phyloP scores from a whole-genome alignment of 495 filamentous ascomycete species.

The Polyplosphaeria fusca region DNA sequence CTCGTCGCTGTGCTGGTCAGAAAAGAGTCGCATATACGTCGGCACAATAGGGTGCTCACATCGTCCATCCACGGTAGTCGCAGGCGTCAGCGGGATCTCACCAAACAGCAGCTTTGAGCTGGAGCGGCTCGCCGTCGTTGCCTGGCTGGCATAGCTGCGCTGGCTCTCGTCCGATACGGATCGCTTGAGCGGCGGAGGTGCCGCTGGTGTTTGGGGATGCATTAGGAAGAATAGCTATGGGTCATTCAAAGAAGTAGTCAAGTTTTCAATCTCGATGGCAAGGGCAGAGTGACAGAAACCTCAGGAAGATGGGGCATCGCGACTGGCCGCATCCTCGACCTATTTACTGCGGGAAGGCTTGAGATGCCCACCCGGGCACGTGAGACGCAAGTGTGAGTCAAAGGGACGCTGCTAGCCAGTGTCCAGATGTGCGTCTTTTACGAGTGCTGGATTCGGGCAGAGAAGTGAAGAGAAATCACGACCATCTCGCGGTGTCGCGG shows the following conservation, averaged over 20 bases:
- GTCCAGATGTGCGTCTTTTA: constrained; percentile 26
- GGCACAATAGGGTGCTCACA: constrained; percentile 22
- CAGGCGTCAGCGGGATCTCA: constrained; percentile 40
- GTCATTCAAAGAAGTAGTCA: constrained; percentile 17
- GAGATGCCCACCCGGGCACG: constrained; percentile 25
- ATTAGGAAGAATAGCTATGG: constrained; percentile 6
- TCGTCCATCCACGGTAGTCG: constrained; percentile 30
- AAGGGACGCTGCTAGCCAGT: constrained; percentile 14
- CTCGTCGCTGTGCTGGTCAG: constrained; percentile 24
- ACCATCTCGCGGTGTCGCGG: constrained; percentile 30
- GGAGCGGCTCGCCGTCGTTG: constrained; percentile 21
- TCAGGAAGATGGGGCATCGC: constrained; percentile 34
- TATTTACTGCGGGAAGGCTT: constrained; percentile 22
- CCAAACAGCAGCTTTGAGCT: constrained; percentile 42
- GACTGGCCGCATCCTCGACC: constrained; percentile 11
- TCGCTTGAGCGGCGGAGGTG: constrained; percentile 34
- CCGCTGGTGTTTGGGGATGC: constrained; percentile 23
- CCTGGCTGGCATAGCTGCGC: constrained; percentile 29
- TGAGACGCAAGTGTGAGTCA: constrained; percentile 42
- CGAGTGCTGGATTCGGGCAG: constrained; percentile 25
- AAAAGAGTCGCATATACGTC: neutral
- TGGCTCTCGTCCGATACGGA: constrained; percentile 34
- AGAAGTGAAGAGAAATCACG: constrained; percentile 31
- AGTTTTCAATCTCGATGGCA: constrained; percentile 19
- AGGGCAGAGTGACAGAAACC: constrained; percentile 22